Conservation (phyloP, 768 basidiomycete genomes). For the Pleurotus salmoneostramineus region DNA sequence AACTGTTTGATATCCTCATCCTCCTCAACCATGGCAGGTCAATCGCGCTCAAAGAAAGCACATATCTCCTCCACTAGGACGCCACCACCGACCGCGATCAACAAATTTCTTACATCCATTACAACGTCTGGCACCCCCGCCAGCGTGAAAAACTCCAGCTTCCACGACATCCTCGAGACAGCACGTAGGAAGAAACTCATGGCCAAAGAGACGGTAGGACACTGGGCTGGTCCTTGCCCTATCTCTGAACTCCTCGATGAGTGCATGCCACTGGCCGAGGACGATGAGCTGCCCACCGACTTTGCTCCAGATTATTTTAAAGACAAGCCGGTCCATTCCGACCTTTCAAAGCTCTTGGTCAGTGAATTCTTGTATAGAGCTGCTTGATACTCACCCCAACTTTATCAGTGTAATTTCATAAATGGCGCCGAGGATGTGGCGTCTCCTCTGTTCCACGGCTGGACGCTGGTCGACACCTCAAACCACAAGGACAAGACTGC, state of each 20-base stretch:
- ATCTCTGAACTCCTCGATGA: background rate
- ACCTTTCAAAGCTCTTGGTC: background rate
- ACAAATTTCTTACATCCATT: too few species aligned
- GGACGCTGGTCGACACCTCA: conserved; percentile 10
- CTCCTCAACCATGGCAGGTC: too few species aligned
- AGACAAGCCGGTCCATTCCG: background rate
- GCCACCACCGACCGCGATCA: too few species aligned
- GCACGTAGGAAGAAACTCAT: background rate
- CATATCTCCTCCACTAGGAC: too few species aligned
- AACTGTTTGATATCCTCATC: too few species aligned
- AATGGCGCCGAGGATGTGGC: background rate
- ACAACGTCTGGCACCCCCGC: too few species aligned
- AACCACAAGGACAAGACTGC: conserved; percentile 1
- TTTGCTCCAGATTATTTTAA: background rate
- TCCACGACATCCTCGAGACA: too few species aligned
- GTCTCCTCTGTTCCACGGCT: background rate
- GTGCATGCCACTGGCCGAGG: background rate
- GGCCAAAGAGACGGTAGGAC: background rate
- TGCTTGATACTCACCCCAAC: background rate
- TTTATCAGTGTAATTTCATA: background rate
- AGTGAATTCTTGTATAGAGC: background rate
- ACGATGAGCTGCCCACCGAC: background rate
- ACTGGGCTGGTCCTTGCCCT: background rate
- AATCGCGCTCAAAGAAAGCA: too few species aligned
- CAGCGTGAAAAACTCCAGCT: too few species aligned